phyloP scores from a whole-genome alignment of 176 grass and related monocot species.

The Avena insularis region DNA sequence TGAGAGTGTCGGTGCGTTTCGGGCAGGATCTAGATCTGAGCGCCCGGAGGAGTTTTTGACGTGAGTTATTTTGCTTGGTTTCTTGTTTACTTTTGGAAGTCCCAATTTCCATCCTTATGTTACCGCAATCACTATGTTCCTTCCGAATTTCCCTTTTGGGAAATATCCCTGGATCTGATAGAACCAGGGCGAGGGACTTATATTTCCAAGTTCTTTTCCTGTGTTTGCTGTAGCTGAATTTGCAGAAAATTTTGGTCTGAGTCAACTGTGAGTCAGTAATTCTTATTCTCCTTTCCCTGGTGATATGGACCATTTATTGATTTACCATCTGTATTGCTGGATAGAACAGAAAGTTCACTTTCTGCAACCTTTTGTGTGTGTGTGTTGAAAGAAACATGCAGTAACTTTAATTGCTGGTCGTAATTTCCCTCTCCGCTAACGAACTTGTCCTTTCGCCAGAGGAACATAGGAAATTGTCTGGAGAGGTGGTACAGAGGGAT shows the following conservation, averaged over 20 bases:
- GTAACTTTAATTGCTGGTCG: not conserved
- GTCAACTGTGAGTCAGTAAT: not conserved
- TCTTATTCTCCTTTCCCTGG: not conserved
- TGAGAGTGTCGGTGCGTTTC: not conserved
- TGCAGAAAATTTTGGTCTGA: not conserved
- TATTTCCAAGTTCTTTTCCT: not conserved
- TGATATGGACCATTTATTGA: not conserved
- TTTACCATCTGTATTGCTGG: not conserved
- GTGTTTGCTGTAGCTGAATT: not conserved
- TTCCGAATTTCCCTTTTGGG: conserved; percentile 5
- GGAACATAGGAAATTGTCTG: not conserved
- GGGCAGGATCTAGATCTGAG: conserved; percentile 35
- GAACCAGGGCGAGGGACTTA: not conserved
- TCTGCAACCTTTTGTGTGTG: not conserved
- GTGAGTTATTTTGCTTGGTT: not conserved
- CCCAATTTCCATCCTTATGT: not conserved
- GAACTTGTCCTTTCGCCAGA: not conserved
- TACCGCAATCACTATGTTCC: not conserved
- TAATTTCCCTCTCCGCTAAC: not conserved
- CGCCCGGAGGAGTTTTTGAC: not conserved
- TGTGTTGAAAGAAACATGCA: not conserved
- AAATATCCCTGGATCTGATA: conserved; percentile 31
- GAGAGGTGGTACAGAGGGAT: not conserved
- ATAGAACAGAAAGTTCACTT: not conserved
- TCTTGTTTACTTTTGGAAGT: conserved; percentile 2